phyloP scores from a whole-genome alignment of 495 filamentous ascomycete genomes.

The Neurospora terricola region DNA sequence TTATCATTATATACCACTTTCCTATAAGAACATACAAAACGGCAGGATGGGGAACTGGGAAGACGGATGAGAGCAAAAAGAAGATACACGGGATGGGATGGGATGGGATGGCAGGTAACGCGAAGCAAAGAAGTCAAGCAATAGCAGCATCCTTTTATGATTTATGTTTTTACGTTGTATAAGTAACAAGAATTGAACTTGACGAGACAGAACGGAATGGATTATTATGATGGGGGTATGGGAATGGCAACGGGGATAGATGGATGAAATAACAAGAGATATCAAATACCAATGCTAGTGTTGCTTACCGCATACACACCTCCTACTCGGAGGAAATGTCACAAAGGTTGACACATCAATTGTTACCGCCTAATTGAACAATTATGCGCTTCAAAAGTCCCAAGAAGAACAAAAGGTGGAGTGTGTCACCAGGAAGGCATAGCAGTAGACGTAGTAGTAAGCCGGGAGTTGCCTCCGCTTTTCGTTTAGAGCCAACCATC shows the following conservation, averaged over 20 bases:
- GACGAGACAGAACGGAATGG: background rate
- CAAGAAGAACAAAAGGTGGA: background rate
- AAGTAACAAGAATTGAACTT: background rate
- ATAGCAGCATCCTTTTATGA: background rate
- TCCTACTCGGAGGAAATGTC: no score
- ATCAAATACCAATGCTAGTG: background rate
- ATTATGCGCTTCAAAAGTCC: background rate
- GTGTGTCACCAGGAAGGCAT: background rate
- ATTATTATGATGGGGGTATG: background rate
- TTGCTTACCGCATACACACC: background rate
- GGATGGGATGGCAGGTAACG: background rate
- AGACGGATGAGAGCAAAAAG: background rate
- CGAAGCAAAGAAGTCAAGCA: background rate
- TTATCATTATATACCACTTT: background rate
- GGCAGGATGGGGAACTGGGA: background rate
- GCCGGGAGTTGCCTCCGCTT: background rate
- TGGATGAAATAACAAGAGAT: background rate
- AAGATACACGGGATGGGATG: background rate
- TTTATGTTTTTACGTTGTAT: background rate
- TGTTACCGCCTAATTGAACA: background rate
- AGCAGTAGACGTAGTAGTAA: background rate
- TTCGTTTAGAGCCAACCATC: background rate
- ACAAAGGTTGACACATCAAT: background rate
- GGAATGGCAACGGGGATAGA: background rate
- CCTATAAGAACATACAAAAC: background rate